Conservation (phyloP, 139 green algal genomes). For the Nannochloris sp. region DNA sequence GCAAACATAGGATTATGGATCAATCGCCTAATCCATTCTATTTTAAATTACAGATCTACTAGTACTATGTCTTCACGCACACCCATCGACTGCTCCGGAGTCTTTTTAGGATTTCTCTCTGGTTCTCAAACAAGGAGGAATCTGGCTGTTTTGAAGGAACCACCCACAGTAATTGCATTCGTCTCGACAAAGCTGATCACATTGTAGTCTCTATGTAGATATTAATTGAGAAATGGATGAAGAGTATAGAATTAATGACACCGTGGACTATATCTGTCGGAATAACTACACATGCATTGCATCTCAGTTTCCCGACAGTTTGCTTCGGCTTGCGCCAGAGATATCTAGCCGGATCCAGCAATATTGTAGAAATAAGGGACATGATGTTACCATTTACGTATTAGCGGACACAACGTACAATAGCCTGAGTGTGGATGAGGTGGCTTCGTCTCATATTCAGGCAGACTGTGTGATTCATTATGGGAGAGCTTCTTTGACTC, state of each 20-base stretch:
- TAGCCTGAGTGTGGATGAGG: slow-evolving; percentile 66
- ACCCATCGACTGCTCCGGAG: too few species aligned
- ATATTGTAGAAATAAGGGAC: not conserved
- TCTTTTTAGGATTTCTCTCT: too few species aligned
- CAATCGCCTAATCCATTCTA: too few species aligned
- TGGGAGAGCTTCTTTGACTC: slow-evolving; percentile 69
- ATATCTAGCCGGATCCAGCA: not conserved
- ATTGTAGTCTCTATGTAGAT: too few species aligned
- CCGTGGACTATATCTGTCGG: slow-evolving; percentile 35
- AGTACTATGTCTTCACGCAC: too few species aligned
- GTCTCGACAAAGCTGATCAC: too few species aligned
- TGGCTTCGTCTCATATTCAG: slow-evolving; percentile 63
- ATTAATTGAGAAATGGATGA: not conserved
- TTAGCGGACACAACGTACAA: slow-evolving; percentile 81
- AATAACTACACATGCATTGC: slow-evolving; percentile 36
- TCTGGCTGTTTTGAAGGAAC: too few species aligned
- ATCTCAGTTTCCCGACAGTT: slow-evolving; percentile 67
- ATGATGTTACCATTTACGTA: slow-evolving; percentile 38
- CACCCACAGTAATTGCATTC: too few species aligned
- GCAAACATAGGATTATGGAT: too few species aligned
- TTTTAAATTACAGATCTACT: too few species aligned
- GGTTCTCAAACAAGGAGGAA: too few species aligned
- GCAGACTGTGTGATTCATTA: slow-evolving; percentile 86
- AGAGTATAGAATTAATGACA: slow-evolving; percentile 29
- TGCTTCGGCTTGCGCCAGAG: slow-evolving; percentile 35